Conservation (phyloP, 2,329 filamentous ascomycete genomes). For the Hymenoscyphus albidus region DNA sequence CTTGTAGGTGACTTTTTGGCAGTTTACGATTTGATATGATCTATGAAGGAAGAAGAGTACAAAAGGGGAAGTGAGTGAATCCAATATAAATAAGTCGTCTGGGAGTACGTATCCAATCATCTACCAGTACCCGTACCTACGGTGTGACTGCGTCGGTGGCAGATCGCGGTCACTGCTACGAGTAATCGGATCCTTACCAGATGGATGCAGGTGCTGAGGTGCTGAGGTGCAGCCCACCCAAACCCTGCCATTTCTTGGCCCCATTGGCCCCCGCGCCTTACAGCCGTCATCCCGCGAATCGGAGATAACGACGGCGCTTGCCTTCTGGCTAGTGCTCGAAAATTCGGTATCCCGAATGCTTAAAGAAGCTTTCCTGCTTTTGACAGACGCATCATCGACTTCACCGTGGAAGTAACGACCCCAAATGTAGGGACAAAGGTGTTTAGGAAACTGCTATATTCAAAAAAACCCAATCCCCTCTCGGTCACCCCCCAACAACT, state of each 20-base stretch:
- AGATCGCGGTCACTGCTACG: not conserved
- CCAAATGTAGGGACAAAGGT: not conserved
- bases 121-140: not conserved
- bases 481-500: not conserved
- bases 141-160: conserved; percentile 4
- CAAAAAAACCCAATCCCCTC: not conserved
- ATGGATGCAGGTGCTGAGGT: not conserved
- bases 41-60: not conserved
- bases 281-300: not conserved
- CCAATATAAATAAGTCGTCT: not conserved
- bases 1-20: not conserved
- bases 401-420: not conserved
- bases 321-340: not conserved
- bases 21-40: conserved; percentile 14
- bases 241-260: no score
- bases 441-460: not conserved
- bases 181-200: not conserved
- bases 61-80: conserved; percentile 4
- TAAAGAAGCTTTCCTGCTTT: not conserved
- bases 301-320: not conserved
- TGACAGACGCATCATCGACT: conserved; percentile 2
- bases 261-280: no score
- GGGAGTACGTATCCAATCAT: no score
- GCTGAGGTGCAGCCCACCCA: no score
- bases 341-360: not conserved